phyloP scores from a whole-genome alignment of 139 green algal genomes.

The Spirogloea muscicola region DNA sequence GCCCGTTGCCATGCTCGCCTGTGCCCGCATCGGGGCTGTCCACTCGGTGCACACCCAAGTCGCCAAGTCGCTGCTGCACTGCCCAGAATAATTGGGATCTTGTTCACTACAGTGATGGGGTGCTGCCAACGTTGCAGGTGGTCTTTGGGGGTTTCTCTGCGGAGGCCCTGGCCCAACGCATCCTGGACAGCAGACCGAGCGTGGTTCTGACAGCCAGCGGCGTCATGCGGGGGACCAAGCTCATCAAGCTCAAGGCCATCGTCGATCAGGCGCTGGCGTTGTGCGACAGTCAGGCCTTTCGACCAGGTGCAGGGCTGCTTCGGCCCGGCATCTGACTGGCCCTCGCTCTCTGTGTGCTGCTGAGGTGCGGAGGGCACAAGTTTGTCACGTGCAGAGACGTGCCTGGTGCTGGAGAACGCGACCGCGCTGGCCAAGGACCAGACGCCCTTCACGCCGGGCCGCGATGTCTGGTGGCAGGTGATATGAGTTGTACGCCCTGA shows the following conservation, averaged over 20 bases:
- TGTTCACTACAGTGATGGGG: no score
- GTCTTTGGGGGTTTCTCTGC: slow-evolving; percentile 95
- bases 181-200: slow-evolving; percentile 57
- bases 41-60: no score
- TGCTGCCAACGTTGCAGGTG: no score
- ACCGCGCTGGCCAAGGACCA: neutral
- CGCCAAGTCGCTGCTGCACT: no score
- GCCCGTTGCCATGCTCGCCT: slow-evolving; percentile 80
- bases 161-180: slow-evolving; percentile 72
- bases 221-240: slow-evolving; percentile 77
- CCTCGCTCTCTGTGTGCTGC: neutral
- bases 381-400: slow-evolving; percentile 42
- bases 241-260: slow-evolving; percentile 77
- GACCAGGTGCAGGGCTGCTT: neutral
- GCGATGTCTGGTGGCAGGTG: slow-evolving; percentile 51
- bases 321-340: neutral
- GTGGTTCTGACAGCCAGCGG: slow-evolving; percentile 71
- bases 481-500: no score
- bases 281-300: neutral
- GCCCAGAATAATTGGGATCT: no score
- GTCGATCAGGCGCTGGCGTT: slow-evolving; percentile 13
- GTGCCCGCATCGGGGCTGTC: slow-evolving; percentile 77
- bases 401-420: slow-evolving; percentile 42
- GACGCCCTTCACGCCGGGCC: slow-evolving; percentile 29
- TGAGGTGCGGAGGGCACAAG: neutral